These are phyloP conservation scores for Leccinum solheimii DNA, from an alignment of 1,284 basidiomycete species.

Conservation along the genomic window DNA sequence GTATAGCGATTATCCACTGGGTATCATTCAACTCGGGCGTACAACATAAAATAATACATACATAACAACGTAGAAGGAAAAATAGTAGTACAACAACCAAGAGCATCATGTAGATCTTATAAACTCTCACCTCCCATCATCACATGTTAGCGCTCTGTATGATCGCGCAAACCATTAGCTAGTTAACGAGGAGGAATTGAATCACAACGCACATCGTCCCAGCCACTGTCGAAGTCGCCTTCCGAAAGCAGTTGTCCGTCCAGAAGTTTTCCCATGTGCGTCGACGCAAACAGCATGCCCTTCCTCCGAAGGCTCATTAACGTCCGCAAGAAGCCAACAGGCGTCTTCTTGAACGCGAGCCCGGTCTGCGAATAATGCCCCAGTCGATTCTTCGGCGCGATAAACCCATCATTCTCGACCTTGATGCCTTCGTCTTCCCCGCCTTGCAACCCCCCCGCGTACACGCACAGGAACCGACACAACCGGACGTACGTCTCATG, in stretches of 20 bases:
- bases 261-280: conserved; percentile 47
- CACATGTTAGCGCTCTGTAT: neutral
- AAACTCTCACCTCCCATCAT: neutral
- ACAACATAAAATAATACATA: too few relatives aligned
- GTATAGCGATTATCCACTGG: too few relatives aligned
- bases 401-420: conserved; percentile 15
- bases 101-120: neutral
- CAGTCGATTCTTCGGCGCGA: neutral
- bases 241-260: conserved; percentile 31
- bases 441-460: conserved; percentile 17
- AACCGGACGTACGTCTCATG: conserved; percentile 35
- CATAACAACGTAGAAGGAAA: neutral
- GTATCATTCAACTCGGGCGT: too few relatives aligned
- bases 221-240: conserved; percentile 24
- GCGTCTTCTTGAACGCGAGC: neutral
- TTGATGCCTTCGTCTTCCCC: neutral
- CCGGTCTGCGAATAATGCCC: too few relatives aligned
- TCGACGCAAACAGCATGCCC: conserved; percentile 38
- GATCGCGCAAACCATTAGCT: neutral
- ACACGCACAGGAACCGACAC: conserved; percentile 40
- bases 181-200: neutral
- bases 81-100: neutral
- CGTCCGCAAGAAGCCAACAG: conserved; percentile 26
- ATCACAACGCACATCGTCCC: conserved; percentile 5
- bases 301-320: conserved; percentile 43